These are phyloP conservation scores for Gaertneriomyces sp. DNA, from an alignment of 192 early-diverging fungal genomes.

Conservation along the genomic window DNA sequence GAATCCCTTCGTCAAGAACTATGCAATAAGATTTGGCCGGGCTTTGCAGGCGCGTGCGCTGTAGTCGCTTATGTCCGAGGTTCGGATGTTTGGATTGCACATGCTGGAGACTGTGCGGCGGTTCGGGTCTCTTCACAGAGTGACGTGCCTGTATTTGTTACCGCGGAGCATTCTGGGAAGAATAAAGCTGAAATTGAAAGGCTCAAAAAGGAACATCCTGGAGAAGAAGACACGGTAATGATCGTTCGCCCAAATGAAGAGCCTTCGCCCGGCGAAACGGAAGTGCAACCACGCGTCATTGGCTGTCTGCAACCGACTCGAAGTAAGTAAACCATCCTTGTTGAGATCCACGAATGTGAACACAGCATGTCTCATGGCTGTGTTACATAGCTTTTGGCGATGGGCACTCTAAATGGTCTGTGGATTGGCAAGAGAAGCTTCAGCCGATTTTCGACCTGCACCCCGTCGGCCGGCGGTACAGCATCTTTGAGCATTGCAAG, in stretches of 20 bases:
- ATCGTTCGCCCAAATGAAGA: background rate
- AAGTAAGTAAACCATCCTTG: too few relatives aligned
- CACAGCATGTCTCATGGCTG: too few relatives aligned
- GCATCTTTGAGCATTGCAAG: background rate
- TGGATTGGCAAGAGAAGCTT: slow-evolving; percentile 1
- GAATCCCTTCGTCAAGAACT: background rate
- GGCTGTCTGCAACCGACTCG: background rate
- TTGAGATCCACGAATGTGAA: too few relatives aligned
- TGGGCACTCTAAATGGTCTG: background rate
- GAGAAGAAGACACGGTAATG: slow-evolving; percentile 1
- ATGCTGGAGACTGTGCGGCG: background rate
- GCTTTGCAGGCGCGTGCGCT: background rate
- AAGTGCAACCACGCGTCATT: background rate
- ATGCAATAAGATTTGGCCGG: background rate
- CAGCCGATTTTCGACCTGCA: background rate
- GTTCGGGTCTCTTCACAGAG: background rate
- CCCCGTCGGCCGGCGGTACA: background rate
- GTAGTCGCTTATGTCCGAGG: background rate
- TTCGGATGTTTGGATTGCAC: background rate
- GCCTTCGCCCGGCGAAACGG: background rate
- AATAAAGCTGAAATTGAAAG: background rate
- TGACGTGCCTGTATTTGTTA: background rate
- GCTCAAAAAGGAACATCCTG: background rate
- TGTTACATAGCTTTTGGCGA: background rate
- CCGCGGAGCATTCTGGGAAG: background rate